Percentiles rank a stretch among this genome's conserved stretches.
Evolutionary conservation across 2,329 filamentous ascomycete genomes (phyloP).

Genomic region (Fusarium vanettenii): DNA sequence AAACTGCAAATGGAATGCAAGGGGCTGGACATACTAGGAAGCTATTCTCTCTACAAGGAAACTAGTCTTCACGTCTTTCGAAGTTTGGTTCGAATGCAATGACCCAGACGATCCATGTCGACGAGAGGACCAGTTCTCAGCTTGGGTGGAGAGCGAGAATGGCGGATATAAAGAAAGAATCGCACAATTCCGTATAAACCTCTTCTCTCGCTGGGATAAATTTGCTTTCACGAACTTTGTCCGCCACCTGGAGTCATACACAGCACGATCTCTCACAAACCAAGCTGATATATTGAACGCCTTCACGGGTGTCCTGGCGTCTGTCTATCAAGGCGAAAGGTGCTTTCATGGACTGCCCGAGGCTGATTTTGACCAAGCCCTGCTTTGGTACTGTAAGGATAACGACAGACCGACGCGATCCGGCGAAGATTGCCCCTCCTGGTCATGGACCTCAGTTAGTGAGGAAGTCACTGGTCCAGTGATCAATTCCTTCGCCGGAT

Average conservation of each 20-base stretch:
- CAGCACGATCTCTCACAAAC: neutral
- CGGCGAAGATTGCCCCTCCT: neutral
- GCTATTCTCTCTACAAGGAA: neutral
- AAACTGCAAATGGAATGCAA: neutral
- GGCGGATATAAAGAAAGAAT: neutral
- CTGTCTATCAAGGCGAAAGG: neutral
- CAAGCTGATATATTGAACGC: neutral
- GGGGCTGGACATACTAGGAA: neutral
- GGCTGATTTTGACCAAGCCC: neutral
- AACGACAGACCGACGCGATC: neutral
- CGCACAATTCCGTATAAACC: neutral
- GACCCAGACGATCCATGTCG: neutral
- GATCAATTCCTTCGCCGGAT: accelerated
- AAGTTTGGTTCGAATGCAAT: neutral
- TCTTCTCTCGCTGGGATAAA: neutral
- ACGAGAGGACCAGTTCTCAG: neutral
- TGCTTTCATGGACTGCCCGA: neutral
- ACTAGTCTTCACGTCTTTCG: neutral
- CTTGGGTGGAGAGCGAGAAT: accelerated
- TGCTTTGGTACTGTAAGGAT: neutral
- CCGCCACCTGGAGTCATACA: neutral
- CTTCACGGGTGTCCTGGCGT: neutral
- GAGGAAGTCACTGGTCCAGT: neutral
- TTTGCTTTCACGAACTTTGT: neutral
- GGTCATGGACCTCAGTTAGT: neutral